A percentile compares a stretch with the other conserved stretches of the same genome.
Conservation (phyloP, 805 yeast genomes). For the Cephaloascus fragrans region DNA sequence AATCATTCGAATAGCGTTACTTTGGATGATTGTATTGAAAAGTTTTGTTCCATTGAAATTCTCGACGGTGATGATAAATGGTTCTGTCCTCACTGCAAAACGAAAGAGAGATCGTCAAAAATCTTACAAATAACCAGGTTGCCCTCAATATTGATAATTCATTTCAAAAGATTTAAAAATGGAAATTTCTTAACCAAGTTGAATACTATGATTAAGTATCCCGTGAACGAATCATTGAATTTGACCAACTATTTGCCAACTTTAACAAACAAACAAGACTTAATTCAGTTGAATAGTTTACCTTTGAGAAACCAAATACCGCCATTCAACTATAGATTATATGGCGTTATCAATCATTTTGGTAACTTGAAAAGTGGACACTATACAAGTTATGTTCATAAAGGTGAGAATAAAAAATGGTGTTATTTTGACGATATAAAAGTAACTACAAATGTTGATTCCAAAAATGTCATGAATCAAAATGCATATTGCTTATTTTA, state of each 20-base stretch:
- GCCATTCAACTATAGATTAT: conserved; percentile 70
- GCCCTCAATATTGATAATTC: conserved; percentile 73
- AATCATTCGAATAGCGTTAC: conserved; percentile 13
- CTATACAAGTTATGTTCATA: conserved; percentile 73
- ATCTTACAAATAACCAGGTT: conserved; percentile 63
- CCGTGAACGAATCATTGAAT: conserved; percentile 46
- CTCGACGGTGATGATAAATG: conserved; percentile 75
- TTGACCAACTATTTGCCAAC: conserved; percentile 68
- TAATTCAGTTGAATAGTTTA: conserved; percentile 35
- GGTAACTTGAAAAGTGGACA: conserved; percentile 85
- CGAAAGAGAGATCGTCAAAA: conserved; percentile 55
- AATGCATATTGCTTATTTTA: conserved; percentile 84
- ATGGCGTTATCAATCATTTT: conserved; percentile 76
- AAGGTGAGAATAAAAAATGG: conserved; percentile 57
- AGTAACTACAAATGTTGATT: conserved; percentile 42
- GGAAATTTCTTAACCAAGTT: conserved; percentile 44
- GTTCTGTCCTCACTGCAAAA: conserved; percentile 72
- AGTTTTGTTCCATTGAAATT: conserved; percentile 66
- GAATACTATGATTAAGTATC: conserved; percentile 60
- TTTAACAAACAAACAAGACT: conserved; percentile 31
- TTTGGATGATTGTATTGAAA: conserved; percentile 61
- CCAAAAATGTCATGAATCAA: conserved; percentile 47
- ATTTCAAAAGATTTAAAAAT: conserved; percentile 70
- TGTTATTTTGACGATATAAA: conserved; percentile 74
- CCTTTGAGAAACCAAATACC: conserved; percentile 65